Conservation (phyloP, 129 eudicot genomes). For the Solidago caesia region DNA sequence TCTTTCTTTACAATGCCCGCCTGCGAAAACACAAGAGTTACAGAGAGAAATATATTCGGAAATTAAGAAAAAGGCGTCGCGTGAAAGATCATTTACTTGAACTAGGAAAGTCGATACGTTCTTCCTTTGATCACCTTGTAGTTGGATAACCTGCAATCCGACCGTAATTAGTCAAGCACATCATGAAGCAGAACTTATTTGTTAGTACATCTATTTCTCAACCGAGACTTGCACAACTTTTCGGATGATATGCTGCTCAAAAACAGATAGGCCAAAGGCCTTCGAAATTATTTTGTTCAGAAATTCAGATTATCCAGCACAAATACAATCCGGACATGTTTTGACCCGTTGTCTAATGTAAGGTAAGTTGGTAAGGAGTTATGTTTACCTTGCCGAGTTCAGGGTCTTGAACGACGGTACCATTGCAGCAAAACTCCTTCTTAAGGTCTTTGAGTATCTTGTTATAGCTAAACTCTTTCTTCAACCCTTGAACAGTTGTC, state of each 20-base stretch:
- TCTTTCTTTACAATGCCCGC: conserved; percentile 89
- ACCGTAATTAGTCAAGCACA: not conserved
- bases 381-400: conserved; percentile 67
- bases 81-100: conserved; percentile 42
- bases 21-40: conserved; percentile 26
- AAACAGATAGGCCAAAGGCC: no score
- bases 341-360: no score
- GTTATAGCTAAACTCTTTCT: conserved; percentile 79
- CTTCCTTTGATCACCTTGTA: conserved; percentile 90
- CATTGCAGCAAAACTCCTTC: conserved; percentile 90
- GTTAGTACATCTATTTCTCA: no score
- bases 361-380: not conserved
- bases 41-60: no score
- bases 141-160: conserved; percentile 58
- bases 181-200: not conserved
- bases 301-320: no score
- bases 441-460: conserved; percentile 84
- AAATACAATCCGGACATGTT: no score
- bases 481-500: conserved; percentile 84
- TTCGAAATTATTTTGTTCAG: no score
- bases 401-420: conserved; percentile 89
- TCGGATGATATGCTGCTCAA: no score
- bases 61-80: not conserved
- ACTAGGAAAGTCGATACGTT: conserved; percentile 76
- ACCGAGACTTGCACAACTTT: no score